Percentiles rank a stretch among this genome's conserved stretches.
Conservation (phyloP, 1,284 basidiomycete species). For the Vanrija humicola region DNA sequence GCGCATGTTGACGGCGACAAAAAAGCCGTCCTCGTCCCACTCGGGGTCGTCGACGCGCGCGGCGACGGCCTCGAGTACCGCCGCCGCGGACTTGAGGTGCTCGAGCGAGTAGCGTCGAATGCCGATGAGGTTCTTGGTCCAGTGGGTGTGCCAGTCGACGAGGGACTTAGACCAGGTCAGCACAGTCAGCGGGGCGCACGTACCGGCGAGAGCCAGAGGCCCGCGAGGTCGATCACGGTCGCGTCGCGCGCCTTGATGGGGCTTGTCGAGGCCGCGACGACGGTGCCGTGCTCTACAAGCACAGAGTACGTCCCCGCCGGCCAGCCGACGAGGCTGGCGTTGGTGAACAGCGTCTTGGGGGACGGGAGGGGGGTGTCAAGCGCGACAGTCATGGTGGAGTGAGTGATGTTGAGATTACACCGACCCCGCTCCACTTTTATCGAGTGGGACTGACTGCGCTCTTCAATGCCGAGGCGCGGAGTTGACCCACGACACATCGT, state of each 20-base stretch:
- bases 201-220: constrained; percentile 3
- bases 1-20: constrained; percentile 23
- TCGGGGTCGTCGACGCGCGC: constrained; percentile 8
- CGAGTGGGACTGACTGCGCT: too few species aligned
- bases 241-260: neutral
- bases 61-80: constrained; percentile 18
- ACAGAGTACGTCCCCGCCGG: constrained; percentile 13
- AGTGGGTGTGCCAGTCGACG: constrained; percentile 33
- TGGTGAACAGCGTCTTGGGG: constrained; percentile 10
- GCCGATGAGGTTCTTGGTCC: constrained; percentile 22
- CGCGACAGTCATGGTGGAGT: neutral
- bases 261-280: constrained; percentile 7
- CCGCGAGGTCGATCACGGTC: constrained; percentile 5
- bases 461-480: too few species aligned
- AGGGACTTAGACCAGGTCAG: constrained; percentile 2
- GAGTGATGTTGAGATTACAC: too few species aligned
- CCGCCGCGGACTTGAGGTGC: constrained; percentile 16
- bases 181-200: too few species aligned
- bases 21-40: constrained; percentile 13
- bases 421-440: too few species aligned
- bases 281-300: constrained; percentile 11
- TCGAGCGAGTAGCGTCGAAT: constrained; percentile 21
- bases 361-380: neutral
- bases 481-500: too few species aligned
- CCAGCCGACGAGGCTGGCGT: constrained; percentile 23